These are phyloP conservation scores for Kodamaea fukazawae DNA, from an alignment of 805 yeast species.

Conservation along the genomic window DNA sequence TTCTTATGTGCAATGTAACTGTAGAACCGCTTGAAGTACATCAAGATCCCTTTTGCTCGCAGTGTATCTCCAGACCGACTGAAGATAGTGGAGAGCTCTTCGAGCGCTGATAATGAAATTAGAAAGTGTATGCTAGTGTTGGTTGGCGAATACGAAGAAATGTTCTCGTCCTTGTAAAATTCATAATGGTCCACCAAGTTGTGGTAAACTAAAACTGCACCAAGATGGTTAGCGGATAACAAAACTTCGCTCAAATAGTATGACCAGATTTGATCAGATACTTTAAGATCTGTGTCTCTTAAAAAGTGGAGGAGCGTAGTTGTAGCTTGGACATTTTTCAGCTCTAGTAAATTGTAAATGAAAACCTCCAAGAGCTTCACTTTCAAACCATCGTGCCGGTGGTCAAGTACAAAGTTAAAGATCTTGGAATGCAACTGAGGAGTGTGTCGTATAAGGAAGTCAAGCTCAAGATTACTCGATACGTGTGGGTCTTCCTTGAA, in stretches of 20 bases:
- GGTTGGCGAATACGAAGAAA: conserved; percentile 11
- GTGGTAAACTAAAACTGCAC: conserved; percentile 36
- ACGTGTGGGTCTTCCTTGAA: not conserved
- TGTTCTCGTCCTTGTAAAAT: conserved; percentile 13
- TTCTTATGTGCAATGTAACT: conserved; percentile 30
- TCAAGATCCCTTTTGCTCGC: conserved; percentile 28
- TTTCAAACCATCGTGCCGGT: conserved; percentile 7
- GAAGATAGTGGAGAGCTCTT: conserved; percentile 28
- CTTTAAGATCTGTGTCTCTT: conserved; percentile 14
- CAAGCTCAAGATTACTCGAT: conserved; percentile 1
- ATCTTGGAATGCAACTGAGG: conserved; percentile 2
- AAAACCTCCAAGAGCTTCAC: conserved; percentile 21
- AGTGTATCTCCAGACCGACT: conserved; percentile 22
- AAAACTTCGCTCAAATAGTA: conserved; percentile 23
- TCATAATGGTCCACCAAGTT: conserved; percentile 29
- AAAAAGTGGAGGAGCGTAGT: conserved; percentile 27
- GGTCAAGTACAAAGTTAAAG: conserved; percentile 9
- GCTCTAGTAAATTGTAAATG: conserved; percentile 19
- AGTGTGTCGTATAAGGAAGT: conserved; percentile 1
- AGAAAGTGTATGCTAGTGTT: conserved; percentile 31
- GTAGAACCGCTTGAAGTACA: conserved; percentile 38
- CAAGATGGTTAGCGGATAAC: conserved; percentile 22
- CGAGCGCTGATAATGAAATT: conserved; percentile 25
- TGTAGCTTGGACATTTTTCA: conserved; percentile 22
- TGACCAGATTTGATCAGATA: conserved; percentile 38